Conservation (phyloP, 768 basidiomycete species). For the Lentinula boryana region DNA sequence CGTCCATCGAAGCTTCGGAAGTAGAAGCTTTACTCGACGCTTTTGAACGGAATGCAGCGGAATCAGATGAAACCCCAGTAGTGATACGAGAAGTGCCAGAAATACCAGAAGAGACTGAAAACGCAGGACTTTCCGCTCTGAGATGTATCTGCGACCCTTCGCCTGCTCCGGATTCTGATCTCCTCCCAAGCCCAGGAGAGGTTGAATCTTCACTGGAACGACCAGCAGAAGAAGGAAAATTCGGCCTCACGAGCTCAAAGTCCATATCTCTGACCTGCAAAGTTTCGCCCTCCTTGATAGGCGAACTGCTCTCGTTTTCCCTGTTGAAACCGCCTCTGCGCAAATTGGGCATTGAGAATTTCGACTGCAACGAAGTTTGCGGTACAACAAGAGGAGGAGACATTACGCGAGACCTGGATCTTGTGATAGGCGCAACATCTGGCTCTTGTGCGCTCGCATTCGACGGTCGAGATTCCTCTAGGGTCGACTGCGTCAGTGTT, state of each 20-base stretch:
- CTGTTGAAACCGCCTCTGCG: conserved; percentile 34
- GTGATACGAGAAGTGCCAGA: conserved; percentile 13
- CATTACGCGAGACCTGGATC: conserved; percentile 26
- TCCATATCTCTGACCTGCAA: conserved; percentile 79
- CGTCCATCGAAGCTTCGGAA: conserved; percentile 41
- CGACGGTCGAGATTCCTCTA: background rate
- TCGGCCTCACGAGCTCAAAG: conserved; percentile 71
- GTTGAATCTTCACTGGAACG: conserved; percentile 53
- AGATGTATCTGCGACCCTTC: conserved; percentile 4
- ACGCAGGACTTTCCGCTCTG: conserved; percentile 38
- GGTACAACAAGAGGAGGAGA: conserved; percentile 32
- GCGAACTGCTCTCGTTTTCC: conserved; percentile 22
- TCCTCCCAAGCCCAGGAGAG: conserved; percentile 30
- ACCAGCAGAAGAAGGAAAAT: conserved; percentile 32
- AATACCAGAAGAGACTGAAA: conserved; percentile 31
- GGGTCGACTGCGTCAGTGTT: background rate
- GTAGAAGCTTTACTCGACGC: conserved; percentile 17
- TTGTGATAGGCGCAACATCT: conserved; percentile 22
- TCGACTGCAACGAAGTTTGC: conserved; percentile 44
- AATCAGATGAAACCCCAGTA: conserved; percentile 20
- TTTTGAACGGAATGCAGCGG: conserved; percentile 12
- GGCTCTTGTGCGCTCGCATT: conserved; percentile 1
- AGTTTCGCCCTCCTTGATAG: conserved; percentile 37
- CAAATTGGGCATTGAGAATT: conserved; percentile 65
- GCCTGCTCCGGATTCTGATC: conserved; percentile 13